Evolutionary conservation across 2,329 filamentous ascomycete species (phyloP), one percentile per base, ranked within the genome.

Genomic region (Xylariaceae sp.): DNA sequence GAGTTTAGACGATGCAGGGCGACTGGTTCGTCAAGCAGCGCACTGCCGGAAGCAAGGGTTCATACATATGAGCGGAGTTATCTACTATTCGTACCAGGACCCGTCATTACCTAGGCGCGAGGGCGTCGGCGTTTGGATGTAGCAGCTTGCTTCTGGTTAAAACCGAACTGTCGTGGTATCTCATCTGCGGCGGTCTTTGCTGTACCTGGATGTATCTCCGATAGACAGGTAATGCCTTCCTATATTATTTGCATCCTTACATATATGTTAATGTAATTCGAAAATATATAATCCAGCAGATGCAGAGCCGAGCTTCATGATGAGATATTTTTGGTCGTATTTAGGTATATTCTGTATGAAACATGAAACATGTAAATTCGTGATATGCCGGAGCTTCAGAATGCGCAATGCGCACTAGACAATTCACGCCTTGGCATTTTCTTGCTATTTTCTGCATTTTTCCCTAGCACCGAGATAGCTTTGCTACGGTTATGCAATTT

Each of bases 71-170:
- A 30, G 23, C 23, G 23, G 23, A 30, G 23, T 30, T 30, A 30
- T 30, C 51, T 55, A 61, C 62, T 51, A 37, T 44, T 50, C 51
- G 61, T 37, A 56, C 61, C 34, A 45, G 61, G 59, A 58, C 56
- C 23, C 55, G 35, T 59, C 62, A 60, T 58, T 61, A 5, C 23
- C 23, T 30, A 61, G 64, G 61, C 63, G 65, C 64, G 63, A 60
- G 60, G 64, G 64, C 59, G 56, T 53, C 53, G 66, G 68, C 64
- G 65, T 69, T 68, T 58, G 61, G 58, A 57, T 59, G 61, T 59
- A 58, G 23, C 23, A 30, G 54, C 13, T 61, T 58, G 53, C 55
- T 56, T 61, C 53, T 55, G 55, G 47, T 56, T 57, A 39, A 30
- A 30, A 30, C 23, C 23, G 23, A 30, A 55, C 37, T 41, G 51